These are phyloP conservation scores for Cladosporium cucumerinum DNA, from an alignment of 2,329 filamentous ascomycete species.

Conservation along the genomic window DNA sequence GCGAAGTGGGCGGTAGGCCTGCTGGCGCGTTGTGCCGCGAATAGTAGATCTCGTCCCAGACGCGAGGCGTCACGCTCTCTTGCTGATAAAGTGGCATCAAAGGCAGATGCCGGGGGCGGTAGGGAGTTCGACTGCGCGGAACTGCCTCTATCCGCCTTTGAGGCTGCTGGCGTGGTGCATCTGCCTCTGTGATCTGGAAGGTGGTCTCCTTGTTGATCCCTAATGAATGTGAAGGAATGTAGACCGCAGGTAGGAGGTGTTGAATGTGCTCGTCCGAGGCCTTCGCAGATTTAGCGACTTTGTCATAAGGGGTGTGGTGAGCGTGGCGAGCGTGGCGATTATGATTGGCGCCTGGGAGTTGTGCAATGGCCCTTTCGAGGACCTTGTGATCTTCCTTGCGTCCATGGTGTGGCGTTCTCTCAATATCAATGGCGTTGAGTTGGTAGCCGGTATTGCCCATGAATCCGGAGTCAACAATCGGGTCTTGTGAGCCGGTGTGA, in stretches of 20 bases:
- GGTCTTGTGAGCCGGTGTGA: background rate
- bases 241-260: background rate
- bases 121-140: background rate
- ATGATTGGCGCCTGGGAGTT: background rate
- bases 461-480: background rate
- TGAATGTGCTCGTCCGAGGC: background rate
- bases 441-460: background rate
- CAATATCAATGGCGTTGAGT: background rate
- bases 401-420: background rate
- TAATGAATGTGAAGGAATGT: background rate
- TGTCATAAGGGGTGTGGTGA: background rate
- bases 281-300: too few relatives aligned
- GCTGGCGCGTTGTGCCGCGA: background rate
- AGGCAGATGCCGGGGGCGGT: conserved; percentile 4
- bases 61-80: conserved; percentile 2
- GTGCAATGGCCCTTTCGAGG: conserved; percentile 10
- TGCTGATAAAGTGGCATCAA: background rate
- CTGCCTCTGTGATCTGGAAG: conserved; percentile 2
- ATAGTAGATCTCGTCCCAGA: background rate
- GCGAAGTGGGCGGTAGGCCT: background rate
- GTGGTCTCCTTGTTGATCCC: conserved; percentile 12
- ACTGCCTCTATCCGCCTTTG: background rate
- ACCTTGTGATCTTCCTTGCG: background rate
- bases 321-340: conserved; percentile 1
- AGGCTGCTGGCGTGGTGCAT: background rate